Evolutionary conservation across 2,329 filamentous ascomycete species (phyloP).

Genomic region (Beauveria bassiana): DNA sequence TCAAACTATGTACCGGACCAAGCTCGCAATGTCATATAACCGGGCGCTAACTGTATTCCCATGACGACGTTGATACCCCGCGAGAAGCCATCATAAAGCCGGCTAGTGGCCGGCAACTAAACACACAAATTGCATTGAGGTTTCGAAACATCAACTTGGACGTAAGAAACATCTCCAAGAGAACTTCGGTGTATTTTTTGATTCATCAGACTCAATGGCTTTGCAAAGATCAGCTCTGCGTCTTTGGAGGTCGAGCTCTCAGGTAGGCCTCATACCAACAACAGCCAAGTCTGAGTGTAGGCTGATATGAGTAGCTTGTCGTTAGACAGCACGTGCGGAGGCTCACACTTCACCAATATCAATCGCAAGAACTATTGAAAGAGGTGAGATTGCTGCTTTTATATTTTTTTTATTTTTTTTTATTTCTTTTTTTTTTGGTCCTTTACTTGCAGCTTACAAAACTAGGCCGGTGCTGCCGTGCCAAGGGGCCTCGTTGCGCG

Average conservation of each 20-base stretch:
- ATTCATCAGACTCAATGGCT: background rate
- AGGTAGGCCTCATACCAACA: background rate
- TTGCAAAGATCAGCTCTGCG: background rate
- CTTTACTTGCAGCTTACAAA: background rate
- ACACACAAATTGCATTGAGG: background rate
- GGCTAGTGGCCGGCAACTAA: background rate
- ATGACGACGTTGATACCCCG: background rate
- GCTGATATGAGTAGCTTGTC: background rate
- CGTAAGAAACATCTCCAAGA: background rate
- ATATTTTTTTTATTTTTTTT: too few species aligned
- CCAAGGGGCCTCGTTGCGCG: constrained; percentile 18
- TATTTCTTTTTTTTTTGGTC: accelerated
- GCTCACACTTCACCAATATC: constrained; percentile 22
- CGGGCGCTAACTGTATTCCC: background rate
- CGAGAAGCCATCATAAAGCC: constrained; percentile 9
- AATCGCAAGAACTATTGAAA: constrained; percentile 21
- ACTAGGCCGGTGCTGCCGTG: constrained; percentile 20
- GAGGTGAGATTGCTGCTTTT: constrained; percentile 13
- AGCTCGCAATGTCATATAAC: constrained; percentile 1
- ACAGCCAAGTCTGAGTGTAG: background rate
- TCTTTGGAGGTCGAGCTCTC: constrained; percentile 4
- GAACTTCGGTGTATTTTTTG: too few species aligned
- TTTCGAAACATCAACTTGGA: background rate
- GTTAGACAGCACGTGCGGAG: constrained; percentile 12
- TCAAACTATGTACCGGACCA: background rate